phyloP scores from a whole-genome alignment of 805 yeast genomes.

The Huiozyma sinensis region DNA sequence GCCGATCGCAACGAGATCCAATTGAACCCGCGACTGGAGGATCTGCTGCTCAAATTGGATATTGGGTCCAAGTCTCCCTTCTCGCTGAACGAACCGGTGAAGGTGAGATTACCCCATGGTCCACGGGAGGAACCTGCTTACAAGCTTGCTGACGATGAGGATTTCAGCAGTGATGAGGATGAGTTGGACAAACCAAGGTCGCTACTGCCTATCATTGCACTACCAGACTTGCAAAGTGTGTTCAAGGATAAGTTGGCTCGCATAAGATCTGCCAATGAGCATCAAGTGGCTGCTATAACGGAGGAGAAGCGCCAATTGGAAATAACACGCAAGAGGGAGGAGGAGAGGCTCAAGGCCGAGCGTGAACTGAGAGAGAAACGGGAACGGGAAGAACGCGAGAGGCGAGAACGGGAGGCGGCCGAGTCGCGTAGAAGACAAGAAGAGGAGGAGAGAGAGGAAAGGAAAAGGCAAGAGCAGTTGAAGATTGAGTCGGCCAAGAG shows the following conservation, averaged over 20 bases:
- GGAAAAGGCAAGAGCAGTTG: constrained; percentile 13
- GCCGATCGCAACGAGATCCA: background rate
- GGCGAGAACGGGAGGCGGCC: constrained; percentile 9
- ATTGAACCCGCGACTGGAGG: constrained; percentile 1
- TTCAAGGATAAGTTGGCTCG: background rate
- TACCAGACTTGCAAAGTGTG: background rate
- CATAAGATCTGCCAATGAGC: background rate
- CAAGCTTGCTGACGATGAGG: too few species aligned
- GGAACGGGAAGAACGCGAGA: constrained; percentile 10
- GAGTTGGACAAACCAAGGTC: too few species aligned
- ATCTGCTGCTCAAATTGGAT: constrained; percentile 8
- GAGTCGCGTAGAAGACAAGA: constrained; percentile 18
- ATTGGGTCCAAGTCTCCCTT: constrained; percentile 9
- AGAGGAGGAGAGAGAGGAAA: constrained; percentile 9
- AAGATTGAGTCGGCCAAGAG: constrained; percentile 8
- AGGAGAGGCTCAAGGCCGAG: constrained; percentile 3
- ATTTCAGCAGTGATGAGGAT: too few species aligned
- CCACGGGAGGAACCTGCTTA: background rate
- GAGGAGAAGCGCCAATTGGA: constrained; percentile 7
- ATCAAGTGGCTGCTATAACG: constrained; percentile 1
- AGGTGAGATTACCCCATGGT: background rate
- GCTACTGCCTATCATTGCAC: background rate
- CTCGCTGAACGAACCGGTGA: background rate
- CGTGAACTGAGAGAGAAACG: constrained; percentile 9
- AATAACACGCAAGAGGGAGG: constrained; percentile 6